Percentiles rank a stretch among this genome's conserved stretches.
Conservation (phyloP, 2,329 filamentous ascomycete genomes). For the Phialophora macrospora region DNA sequence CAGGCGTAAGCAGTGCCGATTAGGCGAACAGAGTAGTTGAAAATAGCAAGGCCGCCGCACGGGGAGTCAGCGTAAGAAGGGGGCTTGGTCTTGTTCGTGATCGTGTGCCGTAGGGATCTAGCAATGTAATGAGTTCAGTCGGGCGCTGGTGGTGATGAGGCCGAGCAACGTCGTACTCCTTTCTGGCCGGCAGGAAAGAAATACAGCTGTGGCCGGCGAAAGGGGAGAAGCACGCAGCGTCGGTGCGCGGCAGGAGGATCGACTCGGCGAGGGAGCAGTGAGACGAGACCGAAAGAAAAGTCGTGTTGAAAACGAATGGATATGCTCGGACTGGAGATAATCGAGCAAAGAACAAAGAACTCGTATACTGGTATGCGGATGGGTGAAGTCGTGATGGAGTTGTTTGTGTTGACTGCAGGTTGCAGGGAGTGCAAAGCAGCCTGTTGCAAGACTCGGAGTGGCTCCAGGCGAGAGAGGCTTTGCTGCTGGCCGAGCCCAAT, state of each 20-base stretch:
- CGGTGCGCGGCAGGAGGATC: background rate
- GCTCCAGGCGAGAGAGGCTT: slow-evolving; percentile 11
- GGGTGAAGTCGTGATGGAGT: background rate
- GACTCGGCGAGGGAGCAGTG: background rate
- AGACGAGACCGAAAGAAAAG: background rate
- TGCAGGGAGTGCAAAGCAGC: slow-evolving; percentile 1
- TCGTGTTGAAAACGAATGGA: slow-evolving; percentile 26
- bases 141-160: slow-evolving; percentile 11
- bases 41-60: slow-evolving; percentile 13
- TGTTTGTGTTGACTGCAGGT: slow-evolving; percentile 8
- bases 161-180: slow-evolving; percentile 29
- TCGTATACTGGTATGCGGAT: background rate
- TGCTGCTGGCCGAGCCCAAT: background rate
- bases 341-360: slow-evolving; percentile 22
- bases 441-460: background rate
- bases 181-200: slow-evolving; percentile 37
- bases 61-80: slow-evolving; percentile 21
- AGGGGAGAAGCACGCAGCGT: slow-evolving; percentile 6
- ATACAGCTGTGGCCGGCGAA: slow-evolving; percentile 17
- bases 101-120: background rate
- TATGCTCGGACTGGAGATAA: slow-evolving; percentile 8
- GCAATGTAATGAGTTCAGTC: background rate
- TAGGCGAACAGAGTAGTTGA: slow-evolving; percentile 22
- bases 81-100: slow-evolving; percentile 2
- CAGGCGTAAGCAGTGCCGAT: slow-evolving; percentile 26